A percentile compares a stretch with the other conserved stretches of the same genome.
These are phyloP conservation scores for Fraxinus ornus DNA, from an alignment of 305 asterid genomes.

Conservation along the genomic window DNA sequence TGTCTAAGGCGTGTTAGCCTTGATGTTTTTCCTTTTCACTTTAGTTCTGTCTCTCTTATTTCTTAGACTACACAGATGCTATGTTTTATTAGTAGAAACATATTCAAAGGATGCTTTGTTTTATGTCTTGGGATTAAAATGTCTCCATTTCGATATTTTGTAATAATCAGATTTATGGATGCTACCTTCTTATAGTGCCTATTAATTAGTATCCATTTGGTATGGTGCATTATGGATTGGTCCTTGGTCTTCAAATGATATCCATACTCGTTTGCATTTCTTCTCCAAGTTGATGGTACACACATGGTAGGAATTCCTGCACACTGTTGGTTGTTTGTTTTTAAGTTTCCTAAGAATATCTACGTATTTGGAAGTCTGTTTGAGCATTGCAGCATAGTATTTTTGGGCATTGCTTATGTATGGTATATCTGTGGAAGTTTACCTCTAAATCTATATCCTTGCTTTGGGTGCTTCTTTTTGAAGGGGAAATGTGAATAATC, in stretches of 20 bases:
- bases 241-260: constrained; percentile 14
- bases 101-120: background rate
- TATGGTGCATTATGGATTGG: constrained; percentile 10
- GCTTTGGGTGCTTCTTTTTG: background rate
- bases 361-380: background rate
- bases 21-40: constrained; percentile 13
- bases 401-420: background rate
- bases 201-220: constrained; percentile 14
- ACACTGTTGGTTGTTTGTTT: constrained; percentile 8
- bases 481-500: background rate
- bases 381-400: background rate
- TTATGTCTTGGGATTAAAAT: background rate
- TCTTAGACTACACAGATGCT: constrained; percentile 16
- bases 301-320: constrained; percentile 16
- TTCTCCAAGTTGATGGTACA: background rate
- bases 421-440: constrained; percentile 1
- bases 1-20: constrained; percentile 21
- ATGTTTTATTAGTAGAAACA: background rate
- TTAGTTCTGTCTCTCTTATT: constrained; percentile 21
- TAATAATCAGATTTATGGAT: constrained; percentile 25
- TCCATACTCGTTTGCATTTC: constrained; percentile 7
- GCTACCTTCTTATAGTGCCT: constrained; percentile 20
- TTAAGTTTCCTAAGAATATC: constrained; percentile 1
- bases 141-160: constrained; percentile 23
- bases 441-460: background rate